phyloP scores from a whole-genome alignment of 139 green algal species.

The Zygnema circumcarinatum region DNA sequence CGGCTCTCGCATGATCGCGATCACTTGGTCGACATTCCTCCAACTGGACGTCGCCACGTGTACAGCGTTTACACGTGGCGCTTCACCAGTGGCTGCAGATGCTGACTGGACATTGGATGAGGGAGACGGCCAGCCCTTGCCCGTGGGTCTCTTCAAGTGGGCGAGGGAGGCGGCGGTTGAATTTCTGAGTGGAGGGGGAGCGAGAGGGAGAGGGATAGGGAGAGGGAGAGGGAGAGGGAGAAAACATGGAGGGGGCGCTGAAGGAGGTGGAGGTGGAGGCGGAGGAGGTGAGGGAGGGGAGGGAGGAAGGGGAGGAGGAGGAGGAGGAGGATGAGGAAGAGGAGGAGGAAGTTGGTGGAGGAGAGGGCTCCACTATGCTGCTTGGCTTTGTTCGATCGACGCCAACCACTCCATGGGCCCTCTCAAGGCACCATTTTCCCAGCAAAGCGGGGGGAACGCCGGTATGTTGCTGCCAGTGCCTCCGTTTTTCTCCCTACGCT shows the following conservation, averaged over 20 bases:
- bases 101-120: background rate
- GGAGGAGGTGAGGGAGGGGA: too few relatives aligned
- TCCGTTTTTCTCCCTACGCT: background rate
- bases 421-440: constrained; percentile 24
- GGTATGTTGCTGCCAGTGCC: constrained; percentile 6
- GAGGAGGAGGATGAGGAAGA: background rate
- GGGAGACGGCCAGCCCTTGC: background rate
- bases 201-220: background rate
- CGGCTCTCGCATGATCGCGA: too few relatives aligned
- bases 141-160: background rate
- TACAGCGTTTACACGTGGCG: background rate
- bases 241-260: background rate
- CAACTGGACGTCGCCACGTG: background rate
- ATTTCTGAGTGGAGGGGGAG: background rate
- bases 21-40: too few relatives aligned
- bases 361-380: background rate
- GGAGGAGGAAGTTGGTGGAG: background rate
- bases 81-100: background rate
- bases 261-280: background rate
- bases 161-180: background rate
- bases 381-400: background rate
- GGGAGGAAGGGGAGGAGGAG: background rate
- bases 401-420: background rate
- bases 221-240: background rate
- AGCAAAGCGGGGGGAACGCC: constrained; percentile 36